Base-by-base conservation (phyloP, 495 filamentous ascomycete genomes). In the Lasiosphaeria ovina region DNA sequence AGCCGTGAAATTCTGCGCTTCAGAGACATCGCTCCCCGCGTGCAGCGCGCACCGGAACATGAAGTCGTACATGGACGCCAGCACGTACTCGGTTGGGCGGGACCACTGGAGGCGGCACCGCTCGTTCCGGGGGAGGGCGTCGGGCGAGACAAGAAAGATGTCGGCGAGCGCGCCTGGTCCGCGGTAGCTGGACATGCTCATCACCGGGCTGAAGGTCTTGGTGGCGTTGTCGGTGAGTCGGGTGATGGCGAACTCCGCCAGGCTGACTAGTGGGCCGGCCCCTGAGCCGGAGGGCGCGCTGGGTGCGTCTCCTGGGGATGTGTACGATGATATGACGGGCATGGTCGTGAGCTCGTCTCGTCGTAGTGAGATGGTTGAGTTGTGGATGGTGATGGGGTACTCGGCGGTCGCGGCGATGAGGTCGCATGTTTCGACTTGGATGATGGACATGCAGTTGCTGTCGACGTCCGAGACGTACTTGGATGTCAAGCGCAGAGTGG, bases 371-470 rank as follows among this genome's bases (percentile, higher is more conserved):
- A 59, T 42, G 45, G 53, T 64, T 24, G 44, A 16, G 44, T 60
- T 60, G 17, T 57, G 57, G 45, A 64, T 57, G 14, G 49, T 57
- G 52, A 64, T 35, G 34, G 62, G 62, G 57, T 64, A 60, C 38
- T 60, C 53, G 35, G 60, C 62, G 10, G 45, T 47, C 10, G 62
- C 62, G 24, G 62, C 35, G 9, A 7, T n/a, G 38, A 64, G 44
- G 40, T 60, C 54, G 57, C 62, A 64, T 16, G 38, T 47, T 5
- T 55, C 53, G 14, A 45, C 40, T 12, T 24, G 38, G 6, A 64
- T 35, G 53, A 57, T 64, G 31, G 52, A 45, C 14, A 53, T 36
- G 48, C 62, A 64, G 38, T 49, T 40, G 32, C 11, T n/a, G 36
- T 51, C 32, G 51, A 64, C 52, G 31, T 40, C 24, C 35, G 52